Conservation (phyloP, 352 stramenopile genomes). For the Pythium angustatum region DNA sequence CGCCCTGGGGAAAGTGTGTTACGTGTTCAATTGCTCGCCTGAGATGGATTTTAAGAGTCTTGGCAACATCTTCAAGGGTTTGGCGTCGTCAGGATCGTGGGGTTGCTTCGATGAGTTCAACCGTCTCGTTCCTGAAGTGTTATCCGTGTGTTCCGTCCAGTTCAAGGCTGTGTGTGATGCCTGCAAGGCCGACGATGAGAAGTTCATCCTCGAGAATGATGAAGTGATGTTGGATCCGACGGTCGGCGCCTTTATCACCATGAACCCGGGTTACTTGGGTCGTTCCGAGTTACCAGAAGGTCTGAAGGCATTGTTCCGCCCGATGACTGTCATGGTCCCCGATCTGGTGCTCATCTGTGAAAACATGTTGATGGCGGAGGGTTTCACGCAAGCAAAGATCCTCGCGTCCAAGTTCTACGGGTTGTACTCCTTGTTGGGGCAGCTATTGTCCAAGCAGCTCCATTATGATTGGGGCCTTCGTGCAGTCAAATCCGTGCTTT, state of each 20-base stretch:
- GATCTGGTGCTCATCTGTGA: slow-evolving; percentile 96
- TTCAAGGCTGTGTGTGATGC: slow-evolving; percentile 96
- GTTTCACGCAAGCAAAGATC: slow-evolving; percentile 94
- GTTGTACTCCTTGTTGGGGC: slow-evolving; percentile 92
- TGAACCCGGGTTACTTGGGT: slow-evolving; percentile 96
- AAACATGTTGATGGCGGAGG: slow-evolving; percentile 97
- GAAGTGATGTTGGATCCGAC: slow-evolving; percentile 91
- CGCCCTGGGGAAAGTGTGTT: slow-evolving; percentile 94
- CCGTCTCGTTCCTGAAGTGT: slow-evolving; percentile 92
- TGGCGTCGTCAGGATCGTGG: slow-evolving; percentile 94
- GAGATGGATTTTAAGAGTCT: slow-evolving; percentile 97
- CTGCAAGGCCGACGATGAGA: slow-evolving; percentile 92
- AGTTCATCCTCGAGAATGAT: slow-evolving; percentile 95
- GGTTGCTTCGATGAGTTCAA: slow-evolving; percentile 98
- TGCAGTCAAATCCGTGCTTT: slow-evolving; percentile 94
- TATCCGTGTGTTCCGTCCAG: slow-evolving; percentile 94
- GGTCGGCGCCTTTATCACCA: slow-evolving; percentile 96
- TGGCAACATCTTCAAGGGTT: slow-evolving; percentile 97
- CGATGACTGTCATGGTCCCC: slow-evolving; percentile 97
- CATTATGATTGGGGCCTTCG: slow-evolving; percentile 96
- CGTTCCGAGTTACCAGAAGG: slow-evolving; percentile 94
- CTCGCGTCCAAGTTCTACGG: slow-evolving; percentile 96
- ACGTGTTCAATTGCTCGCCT: slow-evolving; percentile 95
- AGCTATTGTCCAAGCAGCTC: slow-evolving; percentile 93
- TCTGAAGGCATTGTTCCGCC: slow-evolving; percentile 94